Base-by-base conservation (phyloP, 1,139 yeast genomes). In the Debaryomyces coudertii region DNA sequence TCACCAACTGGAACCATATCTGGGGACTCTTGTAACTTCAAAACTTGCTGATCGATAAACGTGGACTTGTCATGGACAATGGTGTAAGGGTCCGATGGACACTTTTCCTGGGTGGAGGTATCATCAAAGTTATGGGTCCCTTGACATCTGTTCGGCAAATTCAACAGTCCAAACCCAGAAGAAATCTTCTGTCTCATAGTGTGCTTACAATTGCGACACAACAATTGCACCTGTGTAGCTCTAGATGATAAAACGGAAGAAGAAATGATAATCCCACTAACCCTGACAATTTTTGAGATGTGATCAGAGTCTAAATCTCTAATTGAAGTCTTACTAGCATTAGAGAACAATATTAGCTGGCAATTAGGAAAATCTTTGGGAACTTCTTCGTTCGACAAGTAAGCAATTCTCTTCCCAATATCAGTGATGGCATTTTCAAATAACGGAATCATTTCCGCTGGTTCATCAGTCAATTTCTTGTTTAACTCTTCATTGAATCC, bases 1-100 rank as follows among this genome's bases (percentile, higher is more conserved):
- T 93, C 99, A 52, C 99, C 99, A 16, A 93, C 96, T 2, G 99
- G 99, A 1, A 93, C 98, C 86, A 89, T 87, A 64, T 93, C 99
- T 11, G 99, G 98, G 12, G 95, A 79, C 63, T 93, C 99, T 65
- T 93, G 99, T 45, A 95, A 76, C 63, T 95, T 95, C 60, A 95
- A 77, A 22, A 87, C 84, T 66, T 95, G 99, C 64, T 95, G 98
- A 66, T 95, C 99, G 47, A 93, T 87, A 63, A 92, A 95, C 14
- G 81, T 75, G 1, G 97, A 90, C 61, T 90, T 88, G 63, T 93
- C 98, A 65, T 93, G 99, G 34, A 90, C 93, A 51, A 95, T 87
- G 31, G 89, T 82, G 58, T 90, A 95, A 1, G 99, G 99, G 57
- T 93, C 97, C 15, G 85, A 79, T 2, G 96, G 96, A 68, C 98